These are phyloP conservation scores for Cucurbita pepo DNA, from an alignment of 306 rosid species.

Conservation along the genomic window DNA sequence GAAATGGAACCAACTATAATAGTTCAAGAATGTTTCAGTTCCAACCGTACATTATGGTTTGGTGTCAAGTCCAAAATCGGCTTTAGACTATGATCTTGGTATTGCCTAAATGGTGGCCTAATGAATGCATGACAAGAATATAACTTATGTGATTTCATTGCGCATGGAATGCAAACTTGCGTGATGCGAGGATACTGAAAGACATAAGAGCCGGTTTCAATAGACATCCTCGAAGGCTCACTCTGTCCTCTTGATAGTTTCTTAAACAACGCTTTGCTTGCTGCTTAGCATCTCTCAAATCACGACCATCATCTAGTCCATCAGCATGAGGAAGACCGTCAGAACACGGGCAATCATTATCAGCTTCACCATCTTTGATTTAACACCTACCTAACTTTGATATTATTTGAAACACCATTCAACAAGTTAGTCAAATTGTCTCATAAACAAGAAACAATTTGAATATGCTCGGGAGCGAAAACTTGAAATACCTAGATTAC, in stretches of 20 bases:
- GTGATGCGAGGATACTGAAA: slow-evolving; percentile 71
- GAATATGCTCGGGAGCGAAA: neutral
- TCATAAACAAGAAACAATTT: neutral
- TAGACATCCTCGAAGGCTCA: slow-evolving; percentile 91
- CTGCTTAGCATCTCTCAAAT: slow-evolving; percentile 62
- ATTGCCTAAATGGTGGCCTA: neutral
- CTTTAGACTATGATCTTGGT: neutral
- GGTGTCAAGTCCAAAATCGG: neutral
- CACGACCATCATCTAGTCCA: slow-evolving; percentile 88
- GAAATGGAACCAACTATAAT: neutral
- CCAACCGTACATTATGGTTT: neutral
- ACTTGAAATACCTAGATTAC: neutral
- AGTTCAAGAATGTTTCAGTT: neutral
- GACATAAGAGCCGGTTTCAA: slow-evolving; percentile 80
- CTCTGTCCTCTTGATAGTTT: slow-evolving; percentile 75
- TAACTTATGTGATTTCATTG: too few relatives aligned
- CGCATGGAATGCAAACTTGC: neutral
- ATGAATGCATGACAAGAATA: too few relatives aligned
- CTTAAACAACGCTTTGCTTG: slow-evolving; percentile 92
- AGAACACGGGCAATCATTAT: slow-evolving; percentile 89
- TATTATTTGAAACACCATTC: neutral
- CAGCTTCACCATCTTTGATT: slow-evolving; percentile 79
- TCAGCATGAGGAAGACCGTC: slow-evolving; percentile 90
- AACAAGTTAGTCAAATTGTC: neutral
- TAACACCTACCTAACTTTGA: slow-evolving; percentile 6